Conservation (phyloP, 768 basidiomycete species). For the Crassisporium funariophilum region DNA sequence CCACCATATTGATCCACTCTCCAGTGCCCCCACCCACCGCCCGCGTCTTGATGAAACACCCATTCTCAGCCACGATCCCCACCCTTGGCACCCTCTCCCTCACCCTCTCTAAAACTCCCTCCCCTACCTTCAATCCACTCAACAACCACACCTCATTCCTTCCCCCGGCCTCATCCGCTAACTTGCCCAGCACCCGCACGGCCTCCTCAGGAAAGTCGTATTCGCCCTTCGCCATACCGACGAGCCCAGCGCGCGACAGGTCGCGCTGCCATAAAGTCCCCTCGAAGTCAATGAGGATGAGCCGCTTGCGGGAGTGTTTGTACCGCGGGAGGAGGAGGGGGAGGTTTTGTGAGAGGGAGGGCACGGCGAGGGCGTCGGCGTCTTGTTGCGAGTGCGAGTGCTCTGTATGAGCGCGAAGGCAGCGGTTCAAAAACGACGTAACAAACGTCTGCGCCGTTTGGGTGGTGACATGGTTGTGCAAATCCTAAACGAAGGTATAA, state of each 20-base stretch:
- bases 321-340: slow-evolving; percentile 65
- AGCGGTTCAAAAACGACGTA: slow-evolving; percentile 75
- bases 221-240: neutral
- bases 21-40: slow-evolving; percentile 23
- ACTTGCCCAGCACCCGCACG: slow-evolving; percentile 52
- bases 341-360: slow-evolving; percentile 36
- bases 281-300: slow-evolving; percentile 79
- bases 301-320: slow-evolving; percentile 61
- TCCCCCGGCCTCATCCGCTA: slow-evolving; percentile 64
- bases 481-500: slow-evolving; percentile 43
- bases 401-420: slow-evolving; percentile 71
- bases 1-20: slow-evolving; percentile 81
- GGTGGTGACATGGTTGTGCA: slow-evolving; percentile 83
- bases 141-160: slow-evolving; percentile 82
- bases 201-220: slow-evolving; percentile 26
- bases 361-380: slow-evolving; percentile 19
- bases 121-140: slow-evolving; percentile 71
- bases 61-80: slow-evolving; percentile 89
- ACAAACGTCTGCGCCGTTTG: slow-evolving; percentile 88
- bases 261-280: slow-evolving; percentile 76
- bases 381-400: slow-evolving; percentile 40
- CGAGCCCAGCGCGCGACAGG: slow-evolving; percentile 30
- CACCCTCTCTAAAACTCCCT: slow-evolving; percentile 64
- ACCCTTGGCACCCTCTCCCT: slow-evolving; percentile 62
- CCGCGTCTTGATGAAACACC: slow-evolving; percentile 76